Evolutionary conservation across 257 asterid genomes (phyloP), one percentile per base, ranked within the genome.

Genomic region (Oldenlandia corymbosa): DNA sequence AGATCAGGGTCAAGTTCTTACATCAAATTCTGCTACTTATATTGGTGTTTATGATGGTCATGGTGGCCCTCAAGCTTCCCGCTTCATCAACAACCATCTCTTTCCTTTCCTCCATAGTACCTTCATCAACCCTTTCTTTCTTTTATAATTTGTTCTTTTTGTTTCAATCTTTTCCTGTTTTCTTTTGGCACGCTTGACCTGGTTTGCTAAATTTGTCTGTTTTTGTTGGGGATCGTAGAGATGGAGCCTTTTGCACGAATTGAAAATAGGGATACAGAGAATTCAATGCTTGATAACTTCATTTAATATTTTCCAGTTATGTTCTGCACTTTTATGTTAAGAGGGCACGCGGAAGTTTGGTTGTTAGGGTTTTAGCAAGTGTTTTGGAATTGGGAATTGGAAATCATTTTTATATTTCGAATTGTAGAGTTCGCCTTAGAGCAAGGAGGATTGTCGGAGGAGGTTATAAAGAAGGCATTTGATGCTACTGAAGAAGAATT

Each of bases 31-130:
- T 26, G 75, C 76, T 58, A 79, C 84, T 42, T 79, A 71, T 75
- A 53, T 79, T 32, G 81, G 83, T 17, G 80, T 79, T 72, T 79
- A 79, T 59, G 80, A 79, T 68, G 83, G 83, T 63, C 83, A 78
- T 17, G 83, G 83, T 27, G 83, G 80, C 16, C 78, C 80, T 60
- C 61, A 78, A 74, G 83, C 83, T 53, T 74, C 83, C 41, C 80
- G 80, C 16, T 78, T 74, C 71, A 74, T 78, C 48, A 65, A 62
- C 60, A 68, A 65, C 51, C 71, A 71, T 46, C 78, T 78, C 41
- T 71, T 78, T 54, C 46, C 73, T 64, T 75, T 74, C 45, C 71
- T 78, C 55, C 77, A 71, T 10, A 71, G 83, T 78, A 70, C 66
- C 23, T 65, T 9, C 62, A 52, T 54, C 10, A 43, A 37, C 68